Conservation (phyloP, 306 rosid genomes). For the Prunus dulcis region DNA sequence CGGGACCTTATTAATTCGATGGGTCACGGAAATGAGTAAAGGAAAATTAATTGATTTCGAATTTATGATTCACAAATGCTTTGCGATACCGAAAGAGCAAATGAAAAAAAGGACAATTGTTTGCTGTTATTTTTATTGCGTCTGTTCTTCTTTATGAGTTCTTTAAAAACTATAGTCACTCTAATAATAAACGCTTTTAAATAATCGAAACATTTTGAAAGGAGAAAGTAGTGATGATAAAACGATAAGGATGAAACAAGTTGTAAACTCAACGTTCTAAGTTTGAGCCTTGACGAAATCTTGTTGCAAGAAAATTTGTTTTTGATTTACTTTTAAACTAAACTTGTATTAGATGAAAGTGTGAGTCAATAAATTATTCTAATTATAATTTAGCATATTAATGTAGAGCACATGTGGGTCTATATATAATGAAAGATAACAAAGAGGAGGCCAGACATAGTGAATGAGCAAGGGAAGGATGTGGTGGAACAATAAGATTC, state of each 20-base stretch:
- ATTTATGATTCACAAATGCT: constrained; percentile 5
- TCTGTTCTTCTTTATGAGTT: too few relatives aligned
- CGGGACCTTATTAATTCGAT: neutral
- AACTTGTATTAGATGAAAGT: neutral
- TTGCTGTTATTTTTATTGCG: too few relatives aligned
- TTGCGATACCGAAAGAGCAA: neutral
- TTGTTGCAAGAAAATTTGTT: too few relatives aligned
- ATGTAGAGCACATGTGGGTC: neutral
- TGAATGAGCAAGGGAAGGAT: neutral
- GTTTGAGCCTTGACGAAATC: neutral
- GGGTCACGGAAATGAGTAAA: constrained; percentile 3
- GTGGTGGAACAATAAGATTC: neutral
- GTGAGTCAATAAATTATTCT: neutral
- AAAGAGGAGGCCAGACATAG: too few relatives aligned
- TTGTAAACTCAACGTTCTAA: neutral
- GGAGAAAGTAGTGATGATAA: neutral
- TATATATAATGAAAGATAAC: neutral
- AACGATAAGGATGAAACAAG: neutral
- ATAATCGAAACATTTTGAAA: too few relatives aligned
- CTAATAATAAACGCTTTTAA: too few relatives aligned
- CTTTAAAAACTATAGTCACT: too few relatives aligned
- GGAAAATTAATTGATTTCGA: neutral
- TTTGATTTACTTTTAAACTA: too few relatives aligned
- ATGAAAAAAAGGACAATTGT: neutral
- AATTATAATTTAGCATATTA: neutral